Evolutionary conservation across 208 protist species (phyloP).

Genomic region (Tritrichomonas foetus): DNA sequence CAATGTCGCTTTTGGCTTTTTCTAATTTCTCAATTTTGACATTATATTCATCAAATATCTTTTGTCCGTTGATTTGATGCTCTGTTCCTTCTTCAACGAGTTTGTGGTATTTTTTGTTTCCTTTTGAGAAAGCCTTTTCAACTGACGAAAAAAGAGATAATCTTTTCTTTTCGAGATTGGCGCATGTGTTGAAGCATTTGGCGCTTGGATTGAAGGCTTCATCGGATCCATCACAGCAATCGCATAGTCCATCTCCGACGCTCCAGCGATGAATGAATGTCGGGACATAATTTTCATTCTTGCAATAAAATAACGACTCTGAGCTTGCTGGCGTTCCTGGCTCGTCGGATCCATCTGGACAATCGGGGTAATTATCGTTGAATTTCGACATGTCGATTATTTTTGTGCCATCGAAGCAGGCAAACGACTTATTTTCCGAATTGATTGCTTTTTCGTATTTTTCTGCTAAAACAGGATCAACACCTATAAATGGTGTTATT

Average conservation of each 20-base stretch:
- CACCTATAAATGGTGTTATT: not conserved
- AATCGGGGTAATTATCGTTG: slow-evolving; percentile 20
- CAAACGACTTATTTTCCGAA: not conserved
- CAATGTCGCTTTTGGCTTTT: not conserved
- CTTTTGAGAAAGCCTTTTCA: not conserved
- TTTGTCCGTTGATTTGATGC: not conserved
- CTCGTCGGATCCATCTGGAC: slow-evolving; percentile 7
- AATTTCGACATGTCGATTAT: not conserved
- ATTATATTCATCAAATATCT: not conserved
- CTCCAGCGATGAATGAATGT: not conserved
- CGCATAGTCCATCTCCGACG: not conserved
- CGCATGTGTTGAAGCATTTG: not conserved
- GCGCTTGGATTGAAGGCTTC: not conserved
- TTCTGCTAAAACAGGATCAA: not conserved
- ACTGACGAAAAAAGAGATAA: not conserved
- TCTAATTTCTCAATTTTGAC: not conserved
- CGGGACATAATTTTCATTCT: not conserved
- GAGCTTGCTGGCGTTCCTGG: not conserved
- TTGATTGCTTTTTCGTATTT: not conserved
- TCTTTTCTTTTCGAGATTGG: not conserved
- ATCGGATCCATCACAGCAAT: slow-evolving; percentile 26
- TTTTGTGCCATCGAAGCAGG: not conserved
- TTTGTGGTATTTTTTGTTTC: not conserved
- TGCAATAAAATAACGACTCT: not conserved
- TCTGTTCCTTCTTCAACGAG: not conserved